phyloP scores from a whole-genome alignment of 2,329 filamentous ascomycete genomes.

The Alternaria infectoria region DNA sequence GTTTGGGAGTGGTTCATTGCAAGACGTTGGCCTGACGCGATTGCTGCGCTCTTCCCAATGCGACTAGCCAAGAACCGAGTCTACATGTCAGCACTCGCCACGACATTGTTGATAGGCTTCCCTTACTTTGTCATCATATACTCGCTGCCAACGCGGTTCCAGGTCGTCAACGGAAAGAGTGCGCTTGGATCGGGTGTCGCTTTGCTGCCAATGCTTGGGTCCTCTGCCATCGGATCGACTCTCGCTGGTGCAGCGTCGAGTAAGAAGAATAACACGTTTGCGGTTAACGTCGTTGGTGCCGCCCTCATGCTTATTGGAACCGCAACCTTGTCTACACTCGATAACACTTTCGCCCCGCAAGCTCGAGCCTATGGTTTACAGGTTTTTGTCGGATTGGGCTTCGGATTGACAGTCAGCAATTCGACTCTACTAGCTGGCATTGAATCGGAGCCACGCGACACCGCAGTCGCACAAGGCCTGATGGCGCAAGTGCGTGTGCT shows the following conservation, averaged over 20 bases:
- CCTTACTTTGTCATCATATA: constrained; percentile 14
- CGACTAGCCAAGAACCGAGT: constrained; percentile 8
- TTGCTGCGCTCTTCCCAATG: constrained; percentile 7
- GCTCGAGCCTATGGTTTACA: constrained; percentile 12
- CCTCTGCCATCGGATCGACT: constrained; percentile 10
- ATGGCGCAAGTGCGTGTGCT: constrained; percentile 16
- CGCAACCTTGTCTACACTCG: constrained; percentile 8
- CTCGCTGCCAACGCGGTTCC: constrained; percentile 12
- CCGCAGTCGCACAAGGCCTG: constrained; percentile 13
- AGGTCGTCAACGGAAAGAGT: constrained; percentile 10
- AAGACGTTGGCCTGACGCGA: constrained; percentile 1
- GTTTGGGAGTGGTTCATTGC: constrained; percentile 10
- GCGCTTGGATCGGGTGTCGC: constrained; percentile 10
- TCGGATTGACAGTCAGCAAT: constrained; percentile 11
- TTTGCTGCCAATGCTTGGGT: constrained; percentile 12
- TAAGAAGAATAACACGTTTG: constrained; percentile 14
- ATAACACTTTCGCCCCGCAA: background rate
- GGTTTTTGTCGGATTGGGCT: constrained; percentile 11
- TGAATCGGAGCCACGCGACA: constrained; percentile 9
- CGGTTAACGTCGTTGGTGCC: constrained; percentile 6
- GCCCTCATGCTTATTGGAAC: constrained; percentile 10
- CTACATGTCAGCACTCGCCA: constrained; percentile 5
- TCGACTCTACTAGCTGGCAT: constrained; percentile 10
- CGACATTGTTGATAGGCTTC: constrained; percentile 10
- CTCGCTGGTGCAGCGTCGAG: constrained; percentile 9